Base-by-base conservation (phyloP, 176 grass and related monocot genomes). In the Oryza australiensis region DNA sequence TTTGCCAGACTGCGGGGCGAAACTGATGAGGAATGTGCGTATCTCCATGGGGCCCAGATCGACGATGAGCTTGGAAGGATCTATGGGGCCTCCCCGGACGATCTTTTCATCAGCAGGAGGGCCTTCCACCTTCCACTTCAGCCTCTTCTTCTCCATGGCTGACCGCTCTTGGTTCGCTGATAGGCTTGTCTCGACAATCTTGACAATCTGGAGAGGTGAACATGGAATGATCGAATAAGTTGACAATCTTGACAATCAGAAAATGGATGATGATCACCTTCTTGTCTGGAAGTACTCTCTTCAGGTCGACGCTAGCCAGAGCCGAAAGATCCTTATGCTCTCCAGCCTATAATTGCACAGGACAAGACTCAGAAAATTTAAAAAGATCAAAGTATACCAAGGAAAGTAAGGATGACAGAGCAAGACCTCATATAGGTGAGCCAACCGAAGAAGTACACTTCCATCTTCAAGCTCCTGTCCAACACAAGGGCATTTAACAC, bases 21-120 rank as follows among this genome's bases (percentile, higher is more conserved):
- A 93, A 65, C 33, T 93, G 37, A 98, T 14, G 37, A 94, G 14
- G 65, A 98, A 98, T 37, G 92, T 98, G 79, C 95, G 95, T 51
- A 98, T 94, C 83, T 98, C 95, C 95, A 98, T 98, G 8, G 92
- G 95, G 1, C 84, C 90, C 53, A 98, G 73, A 75, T 94, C 86
- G 0, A 98, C 90, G 1, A 91, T 13, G 27, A 91, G 82, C 63
- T 93, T 77, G 0, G 84, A 82, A 59, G 84, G 82, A 91, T 98
- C 88, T 4, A 98, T 46, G 2, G 86, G 80, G 3, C 90, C 89
- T 74, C 95, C 95, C 67, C 82, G 85, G 11, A 70, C 83, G 26
- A 77, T 60, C 12, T 81, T 88, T 80, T 88, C 84, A 12, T 34
- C 18, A 13, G 62, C 87, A 12, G 75, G 16, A 77, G 86, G 62